Percentiles rank a stretch among this genome's conserved stretches.
Evolutionary conservation across 495 filamentous ascomycete genomes (phyloP).

Genomic region (Aspergillus saccharolyticus): DNA sequence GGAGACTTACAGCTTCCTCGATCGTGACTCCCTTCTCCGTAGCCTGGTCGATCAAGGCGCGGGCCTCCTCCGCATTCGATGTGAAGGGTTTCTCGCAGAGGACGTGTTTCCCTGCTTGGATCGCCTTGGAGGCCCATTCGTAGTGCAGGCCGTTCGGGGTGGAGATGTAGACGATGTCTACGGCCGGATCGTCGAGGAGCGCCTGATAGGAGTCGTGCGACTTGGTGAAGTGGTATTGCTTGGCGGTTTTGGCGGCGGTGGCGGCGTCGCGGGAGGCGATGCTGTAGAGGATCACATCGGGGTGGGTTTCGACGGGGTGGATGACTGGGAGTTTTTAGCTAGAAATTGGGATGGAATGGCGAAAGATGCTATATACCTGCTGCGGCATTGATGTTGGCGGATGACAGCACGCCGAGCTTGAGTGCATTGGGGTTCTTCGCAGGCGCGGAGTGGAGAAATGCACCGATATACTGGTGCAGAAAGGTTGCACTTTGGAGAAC

Average conservation of each 20-base stretch:
- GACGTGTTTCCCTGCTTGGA: constrained; percentile 55
- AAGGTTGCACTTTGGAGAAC: constrained; percentile 22
- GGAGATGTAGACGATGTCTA: constrained; percentile 50
- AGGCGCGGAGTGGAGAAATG: constrained; percentile 17
- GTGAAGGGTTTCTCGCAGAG: constrained; percentile 53
- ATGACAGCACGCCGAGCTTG: constrained; percentile 21
- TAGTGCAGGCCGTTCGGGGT: constrained; percentile 50
- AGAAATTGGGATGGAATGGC: background rate
- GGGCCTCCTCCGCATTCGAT: constrained; percentile 46
- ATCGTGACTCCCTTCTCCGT: constrained; percentile 14
- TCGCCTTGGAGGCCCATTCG: constrained; percentile 49
- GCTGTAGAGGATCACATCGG: constrained; percentile 52
- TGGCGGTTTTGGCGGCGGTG: constrained; percentile 48
- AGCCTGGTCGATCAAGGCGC: constrained; percentile 35
- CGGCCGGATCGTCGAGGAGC: constrained; percentile 47
- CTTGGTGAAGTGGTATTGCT: constrained; percentile 47
- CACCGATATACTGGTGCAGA: constrained; percentile 19
- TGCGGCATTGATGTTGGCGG: constrained; percentile 18
- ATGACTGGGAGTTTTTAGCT: constrained; percentile 37
- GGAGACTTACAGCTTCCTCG: constrained; percentile 22
- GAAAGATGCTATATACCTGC: constrained; percentile 12
- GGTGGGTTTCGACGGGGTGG: constrained; percentile 42
- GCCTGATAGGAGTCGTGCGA: constrained; percentile 41
- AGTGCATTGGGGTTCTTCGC: constrained; percentile 17
- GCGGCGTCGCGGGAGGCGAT: constrained; percentile 48